Evolutionary conservation across 1,284 basidiomycete genomes (phyloP), one percentile per base, ranked within the genome.

Genomic region (Apiotrichum mycotoxinovorans): DNA sequence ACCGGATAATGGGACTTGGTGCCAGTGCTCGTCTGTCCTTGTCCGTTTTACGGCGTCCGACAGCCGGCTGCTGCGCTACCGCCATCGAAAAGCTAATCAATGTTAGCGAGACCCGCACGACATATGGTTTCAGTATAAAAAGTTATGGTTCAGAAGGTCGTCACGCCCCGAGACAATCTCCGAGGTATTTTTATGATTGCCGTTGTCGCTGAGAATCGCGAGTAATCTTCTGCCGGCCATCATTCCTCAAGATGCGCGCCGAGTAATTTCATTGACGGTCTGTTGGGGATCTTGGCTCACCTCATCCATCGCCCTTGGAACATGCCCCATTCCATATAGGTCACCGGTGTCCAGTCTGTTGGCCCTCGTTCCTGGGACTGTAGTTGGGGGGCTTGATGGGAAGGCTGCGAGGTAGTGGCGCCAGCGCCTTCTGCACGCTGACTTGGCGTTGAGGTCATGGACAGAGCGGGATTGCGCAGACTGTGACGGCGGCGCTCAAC

Each of bases 31-130:
- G 52, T 2, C 70, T 51, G 41, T 71, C 70, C 54, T 70, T 70
- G 23, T 71, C 70, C 1, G 67, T 69, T 45, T 69, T 70, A 14
- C 68, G 57, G 12, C 68, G 51, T 1, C 70, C 70, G 30, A 63
- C 60, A 23, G 69, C 58, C 2, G 70, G 70, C 51, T 69, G 54
- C 41, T 71, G 70, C 8, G 60, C 66, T 14, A 70, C 57, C 22
- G 58, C 53, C 14, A 71, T 44, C n/a, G 48, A 57, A 40, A 67
- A 67, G 40, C 69, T 70, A n/a, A n/a, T n/a, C n/a, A n/a, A n/a
- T n/a, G n/a, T n/a, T n/a, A n/a, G n/a, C n/a, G n/a, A n/a, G n/a
- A n/a, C n/a, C n/a, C n/a, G n/a, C n/a, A n/a, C n/a, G n/a, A n/a
- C n/a, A n/a, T n/a, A n/a, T n/a, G n/a, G n/a, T n/a, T n/a, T n/a